phyloP scores from a whole-genome alignment of 768 basidiomycete species.

The Phanerochaete sordida region DNA sequence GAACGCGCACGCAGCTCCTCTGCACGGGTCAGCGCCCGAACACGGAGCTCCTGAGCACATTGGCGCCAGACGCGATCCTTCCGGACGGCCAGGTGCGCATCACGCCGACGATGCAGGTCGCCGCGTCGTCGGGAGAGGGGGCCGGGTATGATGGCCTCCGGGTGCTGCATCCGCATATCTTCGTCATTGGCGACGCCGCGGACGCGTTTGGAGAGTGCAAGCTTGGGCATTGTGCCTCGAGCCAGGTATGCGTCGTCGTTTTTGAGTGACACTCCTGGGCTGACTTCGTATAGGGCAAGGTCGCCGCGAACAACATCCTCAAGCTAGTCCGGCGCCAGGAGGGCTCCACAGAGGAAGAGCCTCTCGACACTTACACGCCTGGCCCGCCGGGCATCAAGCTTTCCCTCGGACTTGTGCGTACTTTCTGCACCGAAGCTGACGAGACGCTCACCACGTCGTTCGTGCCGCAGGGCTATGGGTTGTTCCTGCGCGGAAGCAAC shows the following conservation, averaged over 20 bases:
- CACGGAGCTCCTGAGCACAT: conserved; percentile 38
- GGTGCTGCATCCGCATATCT: conserved; percentile 50
- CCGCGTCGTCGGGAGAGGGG: neutral
- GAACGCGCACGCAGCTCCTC: conserved; percentile 37
- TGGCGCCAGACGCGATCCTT: conserved; percentile 16
- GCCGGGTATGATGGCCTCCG: conserved; percentile 7
- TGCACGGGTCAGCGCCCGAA: conserved; percentile 65
- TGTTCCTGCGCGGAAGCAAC: neutral
- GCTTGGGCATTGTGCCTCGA: conserved; percentile 54
- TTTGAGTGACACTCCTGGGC: too few species aligned
- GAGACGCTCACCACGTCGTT: neutral
- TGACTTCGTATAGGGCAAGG: conserved; percentile 37
- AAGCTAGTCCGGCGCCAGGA: conserved; percentile 31
- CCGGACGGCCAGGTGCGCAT: conserved; percentile 43
- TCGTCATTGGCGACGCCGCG: conserved; percentile 59
- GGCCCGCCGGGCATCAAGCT: conserved; percentile 55
- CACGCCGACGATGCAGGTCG: conserved; percentile 48
- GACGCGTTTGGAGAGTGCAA: conserved; percentile 62
- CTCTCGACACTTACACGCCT: conserved; percentile 43
- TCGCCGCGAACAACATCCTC: conserved; percentile 55
- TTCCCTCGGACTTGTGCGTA: conserved; percentile 52
- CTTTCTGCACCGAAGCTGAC: neutral
- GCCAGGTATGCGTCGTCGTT: conserved; percentile 32
- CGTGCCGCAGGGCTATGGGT: neutral
- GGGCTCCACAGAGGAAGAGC: conserved; percentile 8